A percentile compares a stretch with the other conserved stretches of the same genome.
These are phyloP conservation scores for Funneliformis mosseae DNA, from an alignment of 192 early-diverging fungal genomes.

Conservation along the genomic window DNA sequence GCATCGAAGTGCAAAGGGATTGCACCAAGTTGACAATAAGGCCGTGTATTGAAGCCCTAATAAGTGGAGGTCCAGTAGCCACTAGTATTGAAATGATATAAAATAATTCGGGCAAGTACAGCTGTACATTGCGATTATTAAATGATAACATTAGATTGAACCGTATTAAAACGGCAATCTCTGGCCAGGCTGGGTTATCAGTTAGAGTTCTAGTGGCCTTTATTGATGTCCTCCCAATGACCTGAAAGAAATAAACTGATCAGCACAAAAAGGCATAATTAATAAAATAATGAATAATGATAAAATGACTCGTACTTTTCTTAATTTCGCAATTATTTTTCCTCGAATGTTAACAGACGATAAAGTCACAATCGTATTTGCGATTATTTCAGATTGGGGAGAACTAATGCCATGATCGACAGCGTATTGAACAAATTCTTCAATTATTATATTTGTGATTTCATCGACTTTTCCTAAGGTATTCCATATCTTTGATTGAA, in stretches of 20 bases:
- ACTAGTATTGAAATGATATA: constrained; percentile 84
- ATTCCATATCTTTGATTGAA: constrained; percentile 88
- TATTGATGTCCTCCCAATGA: constrained; percentile 78
- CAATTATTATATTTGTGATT: constrained; percentile 78
- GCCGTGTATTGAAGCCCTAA: constrained; percentile 91
- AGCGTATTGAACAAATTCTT: constrained; percentile 78
- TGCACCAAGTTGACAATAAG: constrained; percentile 92
- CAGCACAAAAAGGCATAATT: neutral
- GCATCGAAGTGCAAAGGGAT: constrained; percentile 67
- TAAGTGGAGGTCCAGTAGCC: constrained; percentile 80
- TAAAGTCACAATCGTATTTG: constrained; percentile 83
- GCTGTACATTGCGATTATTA: constrained; percentile 73
- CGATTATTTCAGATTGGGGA: constrained; percentile 78
- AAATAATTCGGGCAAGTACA: constrained; percentile 85
- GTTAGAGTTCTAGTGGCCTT: constrained; percentile 71
- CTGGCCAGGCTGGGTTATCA: constrained; percentile 86
- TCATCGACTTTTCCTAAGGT: constrained; percentile 78
- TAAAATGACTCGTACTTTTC: constrained; percentile 55
- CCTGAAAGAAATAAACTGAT: constrained; percentile 29
- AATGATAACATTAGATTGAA: constrained; percentile 91
- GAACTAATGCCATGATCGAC: constrained; percentile 80
- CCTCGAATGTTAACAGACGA: constrained; percentile 79
- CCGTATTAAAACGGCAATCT: constrained; percentile 87
- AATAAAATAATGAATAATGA: neutral
- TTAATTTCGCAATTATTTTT: constrained; percentile 78